Evolutionary conservation across 2,329 filamentous ascomycete species (phyloP).

Genomic region (Blastomyces emzantsi): DNA sequence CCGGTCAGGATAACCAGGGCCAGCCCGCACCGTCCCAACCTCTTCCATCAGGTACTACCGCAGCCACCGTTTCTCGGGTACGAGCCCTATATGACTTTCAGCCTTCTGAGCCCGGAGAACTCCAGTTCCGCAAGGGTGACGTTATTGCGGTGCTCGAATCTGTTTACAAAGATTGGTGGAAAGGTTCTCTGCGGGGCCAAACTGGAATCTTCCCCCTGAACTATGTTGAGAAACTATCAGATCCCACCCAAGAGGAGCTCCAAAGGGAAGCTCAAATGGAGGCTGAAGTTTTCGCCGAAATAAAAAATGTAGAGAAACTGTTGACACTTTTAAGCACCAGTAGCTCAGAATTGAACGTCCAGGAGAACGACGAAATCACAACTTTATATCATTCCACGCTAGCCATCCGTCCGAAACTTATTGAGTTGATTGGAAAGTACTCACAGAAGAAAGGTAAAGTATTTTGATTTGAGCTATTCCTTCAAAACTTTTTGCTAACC

Average conservation of each 20-base stretch:
- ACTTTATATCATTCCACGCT: constrained; percentile 83
- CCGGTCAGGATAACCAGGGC: constrained; percentile 26
- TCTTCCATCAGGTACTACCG: constrained; percentile 74
- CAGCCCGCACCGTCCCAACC: constrained; percentile 25
- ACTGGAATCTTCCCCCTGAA: constrained; percentile 98
- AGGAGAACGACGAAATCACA: constrained; percentile 96
- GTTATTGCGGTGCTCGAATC: constrained; percentile 96
- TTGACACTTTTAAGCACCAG: constrained; percentile 86
- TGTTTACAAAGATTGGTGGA: constrained; percentile 99
- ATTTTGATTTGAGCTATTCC: neutral
- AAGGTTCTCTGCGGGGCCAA: constrained; percentile 84
- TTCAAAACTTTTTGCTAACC: constrained; percentile 19
- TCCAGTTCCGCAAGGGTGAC: constrained; percentile 94
- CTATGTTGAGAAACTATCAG: constrained; percentile 94
- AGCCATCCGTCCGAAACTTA: constrained; percentile 89
- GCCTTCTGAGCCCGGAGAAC: constrained; percentile 84
- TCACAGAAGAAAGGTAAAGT: constrained; percentile 90
- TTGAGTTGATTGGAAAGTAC: constrained; percentile 97
- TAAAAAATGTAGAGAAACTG: constrained; percentile 70
- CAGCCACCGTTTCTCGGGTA: constrained; percentile 90
- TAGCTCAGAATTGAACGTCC: constrained; percentile 65
- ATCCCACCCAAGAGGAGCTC: constrained; percentile 88
- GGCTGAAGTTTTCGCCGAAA: constrained; percentile 65
- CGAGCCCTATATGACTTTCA: constrained; percentile 90
- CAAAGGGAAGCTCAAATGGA: constrained; percentile 97